Conservation (phyloP, 2,329 filamentous ascomycete species). For the Hortaea werneckii region DNA sequence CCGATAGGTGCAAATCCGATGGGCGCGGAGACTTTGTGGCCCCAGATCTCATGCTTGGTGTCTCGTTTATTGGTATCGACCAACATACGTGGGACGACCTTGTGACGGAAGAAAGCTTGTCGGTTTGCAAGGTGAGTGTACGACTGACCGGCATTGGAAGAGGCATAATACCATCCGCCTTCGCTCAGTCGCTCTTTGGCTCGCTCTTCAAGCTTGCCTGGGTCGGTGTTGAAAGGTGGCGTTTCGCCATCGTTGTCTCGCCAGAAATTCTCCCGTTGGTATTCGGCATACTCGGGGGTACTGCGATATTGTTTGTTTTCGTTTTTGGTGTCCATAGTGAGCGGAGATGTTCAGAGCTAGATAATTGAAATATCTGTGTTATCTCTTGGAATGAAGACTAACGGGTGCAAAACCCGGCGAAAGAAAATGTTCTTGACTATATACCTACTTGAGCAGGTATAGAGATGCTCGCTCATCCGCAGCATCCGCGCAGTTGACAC, state of each 20-base stretch:
- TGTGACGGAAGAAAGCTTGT: constrained; percentile 54
- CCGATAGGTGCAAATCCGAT: constrained; percentile 57
- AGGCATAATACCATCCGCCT: constrained; percentile 50
- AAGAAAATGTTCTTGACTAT: no score
- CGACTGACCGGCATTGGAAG: constrained; percentile 47
- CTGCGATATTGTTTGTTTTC: constrained; percentile 40
- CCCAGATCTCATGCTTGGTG: constrained; percentile 48
- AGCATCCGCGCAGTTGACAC: no score
- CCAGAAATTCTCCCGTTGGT: constrained; percentile 48
- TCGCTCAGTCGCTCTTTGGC: constrained; percentile 47
- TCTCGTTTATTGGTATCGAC: constrained; percentile 52
- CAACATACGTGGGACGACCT: constrained; percentile 52
- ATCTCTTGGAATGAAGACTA: no score
- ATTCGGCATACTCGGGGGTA: constrained; percentile 45
- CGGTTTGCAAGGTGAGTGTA: constrained; percentile 48
- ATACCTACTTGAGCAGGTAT: no score
- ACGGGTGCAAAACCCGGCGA: no score
- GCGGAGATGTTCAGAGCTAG: background rate
- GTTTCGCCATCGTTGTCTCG: constrained; percentile 41
- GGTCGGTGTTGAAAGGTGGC: constrained; percentile 48
- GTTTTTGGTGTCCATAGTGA: constrained; percentile 40
- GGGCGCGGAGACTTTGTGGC: constrained; percentile 48
- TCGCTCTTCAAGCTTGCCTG: constrained; percentile 48
- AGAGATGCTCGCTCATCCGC: no score
- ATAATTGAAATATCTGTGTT: no score